Evolutionary conservation across 768 basidiomycete species (phyloP), one percentile per base, ranked within the genome.

Genomic region (Coprinopsis strossmayeri): DNA sequence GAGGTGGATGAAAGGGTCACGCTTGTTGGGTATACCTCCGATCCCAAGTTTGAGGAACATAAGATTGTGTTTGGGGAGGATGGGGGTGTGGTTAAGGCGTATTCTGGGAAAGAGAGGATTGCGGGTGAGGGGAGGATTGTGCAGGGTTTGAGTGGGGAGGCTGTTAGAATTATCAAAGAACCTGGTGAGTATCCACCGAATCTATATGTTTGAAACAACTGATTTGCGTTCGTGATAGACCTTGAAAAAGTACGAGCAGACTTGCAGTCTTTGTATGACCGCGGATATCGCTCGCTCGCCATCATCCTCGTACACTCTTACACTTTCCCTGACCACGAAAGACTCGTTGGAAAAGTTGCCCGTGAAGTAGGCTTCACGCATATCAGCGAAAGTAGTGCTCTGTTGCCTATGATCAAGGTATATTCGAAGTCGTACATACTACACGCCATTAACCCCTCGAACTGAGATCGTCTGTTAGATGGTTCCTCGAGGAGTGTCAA

Each of bases 1-100:
- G 87, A 84, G 59, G 71, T 78, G 0, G 91, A 95, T 56, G 95
- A 98, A 67, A 84, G 95, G 9, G 95, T 96, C 5, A 97, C 94
- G 0, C 73, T 97, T 11, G 87, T 94, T 0, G 94, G 93, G 15
- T 97, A 88, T 59, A 91, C 93, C 0, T 90, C 86, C 13, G 94
- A 97, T 59, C 92, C 93, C 0, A 63, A 83, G 45, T 79, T 84
- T 0, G 88, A 84, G 49, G 78, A 80, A 32, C 80, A 93, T 55
- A 81, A 82, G 0, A 69, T 94, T 3, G 71, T 82, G 55, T 97
- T 94, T 57, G 77, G 85, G 53, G 80, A 84, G 12, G 65, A 78
- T 24, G 91, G 88, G 11, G 78, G 77, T 24, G 70, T 92, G 3
- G 65, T 55, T 40, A 71, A 81, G 47, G 82, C 81, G 0, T 92